These are phyloP conservation scores for Hibiscus tridactylites DNA, from an alignment of 345 rosid genomes.

Conservation along the genomic window DNA sequence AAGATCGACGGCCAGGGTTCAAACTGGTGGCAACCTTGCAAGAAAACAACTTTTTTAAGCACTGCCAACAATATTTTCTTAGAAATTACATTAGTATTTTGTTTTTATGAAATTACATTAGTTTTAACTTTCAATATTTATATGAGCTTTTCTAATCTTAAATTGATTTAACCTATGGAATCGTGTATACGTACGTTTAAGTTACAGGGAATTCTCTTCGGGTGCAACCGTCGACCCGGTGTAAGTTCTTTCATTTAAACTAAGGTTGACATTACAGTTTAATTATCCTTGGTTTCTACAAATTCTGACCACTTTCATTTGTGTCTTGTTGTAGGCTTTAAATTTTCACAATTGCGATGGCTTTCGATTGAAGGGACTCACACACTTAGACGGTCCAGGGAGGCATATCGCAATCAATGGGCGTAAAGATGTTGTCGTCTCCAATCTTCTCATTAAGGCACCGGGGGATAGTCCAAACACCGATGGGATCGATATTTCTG, in stretches of 20 bases:
- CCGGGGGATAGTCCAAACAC: slow-evolving; percentile 60
- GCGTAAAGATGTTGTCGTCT: slow-evolving; percentile 22
- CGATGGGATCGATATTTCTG: slow-evolving; percentile 50
- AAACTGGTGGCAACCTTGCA: slow-evolving; percentile 39
- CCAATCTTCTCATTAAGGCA: slow-evolving; percentile 34
- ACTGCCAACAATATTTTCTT: background rate
- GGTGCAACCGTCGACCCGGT: no score
- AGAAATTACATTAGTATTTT: no score
- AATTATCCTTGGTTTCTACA: no score
- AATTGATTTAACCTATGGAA: no score
- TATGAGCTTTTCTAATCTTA: no score
- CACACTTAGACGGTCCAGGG: slow-evolving; percentile 32
- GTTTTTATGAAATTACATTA: no score
- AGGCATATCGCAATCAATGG: slow-evolving; percentile 29
- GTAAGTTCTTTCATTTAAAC: no score
- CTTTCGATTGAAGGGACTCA: slow-evolving; percentile 24
- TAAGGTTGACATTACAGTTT: no score
- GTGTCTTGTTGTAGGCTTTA: slow-evolving; percentile 21
- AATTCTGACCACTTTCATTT: no score
- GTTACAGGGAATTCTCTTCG: no score
- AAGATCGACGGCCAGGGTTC: slow-evolving; percentile 42
- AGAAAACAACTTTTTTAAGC: background rate
- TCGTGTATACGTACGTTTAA: no score
- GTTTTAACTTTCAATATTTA: no score
- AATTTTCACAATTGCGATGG: slow-evolving; percentile 27